Conservation (phyloP, 176 grass and related monocot species). For the Triticum urartu region DNA sequence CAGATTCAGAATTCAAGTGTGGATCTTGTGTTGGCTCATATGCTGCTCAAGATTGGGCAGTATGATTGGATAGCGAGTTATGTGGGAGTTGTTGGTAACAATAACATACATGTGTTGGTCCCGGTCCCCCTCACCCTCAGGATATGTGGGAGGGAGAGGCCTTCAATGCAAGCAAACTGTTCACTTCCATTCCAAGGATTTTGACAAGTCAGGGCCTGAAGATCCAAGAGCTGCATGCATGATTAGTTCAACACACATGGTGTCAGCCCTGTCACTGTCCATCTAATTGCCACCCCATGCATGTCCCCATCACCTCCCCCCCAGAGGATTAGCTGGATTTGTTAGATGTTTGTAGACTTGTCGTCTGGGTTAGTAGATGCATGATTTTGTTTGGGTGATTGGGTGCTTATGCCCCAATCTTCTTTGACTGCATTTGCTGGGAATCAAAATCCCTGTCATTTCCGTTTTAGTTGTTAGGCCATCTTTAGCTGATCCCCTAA, state of each 20-base stretch:
- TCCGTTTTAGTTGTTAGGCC: background rate
- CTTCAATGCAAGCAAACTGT: constrained; percentile 42
- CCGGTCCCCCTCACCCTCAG: constrained; percentile 16
- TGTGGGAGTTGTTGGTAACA: constrained; percentile 53
- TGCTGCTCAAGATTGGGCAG: constrained; percentile 47
- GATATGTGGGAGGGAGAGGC: constrained; percentile 31
- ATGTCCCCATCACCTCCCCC: constrained; percentile 29
- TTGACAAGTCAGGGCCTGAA: constrained; percentile 40
- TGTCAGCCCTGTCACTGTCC: constrained; percentile 58
- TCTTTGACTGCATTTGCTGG: constrained; percentile 7
- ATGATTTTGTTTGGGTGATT: constrained; percentile 22
- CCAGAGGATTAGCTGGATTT: constrained; percentile 53
- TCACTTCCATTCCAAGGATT: constrained; percentile 42
- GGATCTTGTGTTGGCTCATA: constrained; percentile 52
- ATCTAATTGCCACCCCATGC: constrained; percentile 49
- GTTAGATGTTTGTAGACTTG: constrained; percentile 30
- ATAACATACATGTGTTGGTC: constrained; percentile 45
- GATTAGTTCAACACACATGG: constrained; percentile 52
- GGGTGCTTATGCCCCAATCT: background rate
- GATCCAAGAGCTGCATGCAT: constrained; percentile 52
- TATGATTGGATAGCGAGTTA: constrained; percentile 53
- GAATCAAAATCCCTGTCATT: background rate
- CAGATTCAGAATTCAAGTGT: constrained; percentile 59
- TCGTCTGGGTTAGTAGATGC: constrained; percentile 22
- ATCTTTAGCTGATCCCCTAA: too few species aligned